Conservation (phyloP, 1,284 basidiomycete genomes). For the Wallemia mellicola region DNA sequence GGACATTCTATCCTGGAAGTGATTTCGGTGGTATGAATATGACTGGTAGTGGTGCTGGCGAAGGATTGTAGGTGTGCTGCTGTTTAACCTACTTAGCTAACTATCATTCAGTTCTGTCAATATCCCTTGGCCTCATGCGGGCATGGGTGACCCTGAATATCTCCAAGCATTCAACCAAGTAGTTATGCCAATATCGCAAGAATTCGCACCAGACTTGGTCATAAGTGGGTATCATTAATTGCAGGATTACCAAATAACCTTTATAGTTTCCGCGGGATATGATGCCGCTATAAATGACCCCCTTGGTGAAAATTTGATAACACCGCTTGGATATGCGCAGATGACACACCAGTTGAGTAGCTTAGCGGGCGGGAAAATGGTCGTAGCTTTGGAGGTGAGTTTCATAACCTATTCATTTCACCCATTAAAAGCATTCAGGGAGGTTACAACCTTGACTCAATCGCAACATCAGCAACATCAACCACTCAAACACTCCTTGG, state of each 20-base stretch:
- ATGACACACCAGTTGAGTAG: constrained; percentile 90
- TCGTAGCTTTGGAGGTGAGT: constrained; percentile 69
- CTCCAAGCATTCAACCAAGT: constrained; percentile 83
- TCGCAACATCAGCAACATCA: constrained; percentile 56
- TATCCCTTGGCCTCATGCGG: constrained; percentile 66
- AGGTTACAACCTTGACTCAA: constrained; percentile 76
- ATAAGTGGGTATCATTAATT: constrained; percentile 44
- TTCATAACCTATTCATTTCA: neutral
- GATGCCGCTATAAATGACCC: constrained; percentile 82
- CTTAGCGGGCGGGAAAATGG: constrained; percentile 62
- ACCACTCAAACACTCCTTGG: constrained; percentile 62
- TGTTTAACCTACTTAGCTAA: neutral
- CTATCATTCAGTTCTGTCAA: constrained; percentile 53
- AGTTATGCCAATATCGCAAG: constrained; percentile 87
- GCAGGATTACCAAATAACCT: neutral
- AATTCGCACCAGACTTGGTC: constrained; percentile 83
- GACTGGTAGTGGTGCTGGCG: constrained; percentile 49
- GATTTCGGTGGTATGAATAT: constrained; percentile 60
- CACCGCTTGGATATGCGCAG: constrained; percentile 82
- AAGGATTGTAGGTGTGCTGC: constrained; percentile 37
- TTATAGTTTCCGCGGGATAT: constrained; percentile 76
- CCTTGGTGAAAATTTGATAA: constrained; percentile 65
- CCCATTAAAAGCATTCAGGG: constrained; percentile 34
- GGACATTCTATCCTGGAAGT: constrained; percentile 71
- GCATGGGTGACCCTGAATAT: constrained; percentile 87